These are phyloP conservation scores for Aspergillus texensis DNA, from an alignment of 2,329 filamentous ascomycete genomes.

Conservation along the genomic window DNA sequence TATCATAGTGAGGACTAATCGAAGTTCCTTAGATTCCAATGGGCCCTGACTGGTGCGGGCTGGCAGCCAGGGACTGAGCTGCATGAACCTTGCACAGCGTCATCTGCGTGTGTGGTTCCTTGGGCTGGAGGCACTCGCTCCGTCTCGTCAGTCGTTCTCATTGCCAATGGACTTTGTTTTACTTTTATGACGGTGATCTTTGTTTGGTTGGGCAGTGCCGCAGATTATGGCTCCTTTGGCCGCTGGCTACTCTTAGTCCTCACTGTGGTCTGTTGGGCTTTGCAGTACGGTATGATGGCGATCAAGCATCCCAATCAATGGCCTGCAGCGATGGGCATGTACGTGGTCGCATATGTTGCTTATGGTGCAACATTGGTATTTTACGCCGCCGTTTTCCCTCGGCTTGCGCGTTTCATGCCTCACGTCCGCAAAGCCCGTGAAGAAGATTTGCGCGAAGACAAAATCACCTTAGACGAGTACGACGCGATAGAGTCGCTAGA, in stretches of 20 bases:
- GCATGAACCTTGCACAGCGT: slow-evolving; percentile 32
- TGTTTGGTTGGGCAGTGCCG: slow-evolving; percentile 45
- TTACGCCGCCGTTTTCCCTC: slow-evolving; percentile 45
- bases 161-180: slow-evolving; percentile 48
- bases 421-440: slow-evolving; percentile 46
- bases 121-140: slow-evolving; percentile 43
- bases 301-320: slow-evolving; percentile 42
- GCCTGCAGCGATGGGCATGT: slow-evolving; percentile 45
- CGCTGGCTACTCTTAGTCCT: slow-evolving; percentile 44
- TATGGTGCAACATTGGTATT: slow-evolving; percentile 48
- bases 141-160: slow-evolving; percentile 43
- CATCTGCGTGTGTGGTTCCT: slow-evolving; percentile 42
- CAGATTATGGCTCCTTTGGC: slow-evolving; percentile 47
- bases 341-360: slow-evolving; percentile 44
- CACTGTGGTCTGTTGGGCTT: slow-evolving; percentile 45
- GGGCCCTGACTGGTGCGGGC: slow-evolving; percentile 41
- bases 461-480: slow-evolving; percentile 42
- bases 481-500: slow-evolving; percentile 47
- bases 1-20: not conserved
- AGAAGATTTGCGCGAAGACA: slow-evolving; percentile 43
- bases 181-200: slow-evolving; percentile 48
- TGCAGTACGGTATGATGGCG: slow-evolving; percentile 46
- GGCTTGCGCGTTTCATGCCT: slow-evolving; percentile 44
- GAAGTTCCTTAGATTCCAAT: slow-evolving; percentile 39
- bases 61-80: slow-evolving; percentile 41